Conservation (phyloP, 805 yeast species). For the Yamadazyma scolyti region DNA sequence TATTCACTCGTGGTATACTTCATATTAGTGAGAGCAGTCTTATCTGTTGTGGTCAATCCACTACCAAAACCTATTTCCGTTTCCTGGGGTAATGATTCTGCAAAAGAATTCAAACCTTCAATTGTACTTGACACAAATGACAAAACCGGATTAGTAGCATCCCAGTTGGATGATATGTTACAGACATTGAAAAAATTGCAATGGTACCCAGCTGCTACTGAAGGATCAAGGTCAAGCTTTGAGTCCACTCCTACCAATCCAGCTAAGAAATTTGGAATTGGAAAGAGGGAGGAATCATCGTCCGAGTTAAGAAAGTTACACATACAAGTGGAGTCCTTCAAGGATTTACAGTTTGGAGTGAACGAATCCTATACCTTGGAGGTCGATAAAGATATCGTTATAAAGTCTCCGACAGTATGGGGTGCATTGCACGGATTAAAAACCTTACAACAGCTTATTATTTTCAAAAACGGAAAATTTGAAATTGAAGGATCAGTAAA, state of each 20-base stretch:
- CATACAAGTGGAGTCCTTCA: too few species aligned
- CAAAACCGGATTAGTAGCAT: constrained; percentile 1
- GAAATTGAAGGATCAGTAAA: constrained; percentile 29
- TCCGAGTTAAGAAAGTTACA: too few species aligned
- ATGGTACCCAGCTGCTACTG: constrained; percentile 34
- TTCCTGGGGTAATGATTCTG: constrained; percentile 8
- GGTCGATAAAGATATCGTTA: constrained; percentile 14
- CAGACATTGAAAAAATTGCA: constrained; percentile 16
- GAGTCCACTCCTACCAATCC: background rate
- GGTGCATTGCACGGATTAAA: constrained; percentile 40
- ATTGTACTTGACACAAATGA: background rate
- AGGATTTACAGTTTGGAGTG: constrained; percentile 31
- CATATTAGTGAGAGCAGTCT: too few species aligned
- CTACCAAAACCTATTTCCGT: constrained; percentile 9
- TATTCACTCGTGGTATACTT: too few species aligned
- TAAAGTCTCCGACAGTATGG: constrained; percentile 33
- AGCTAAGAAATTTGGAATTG: background rate
- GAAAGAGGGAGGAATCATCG: background rate
- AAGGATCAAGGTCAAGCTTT: constrained; percentile 15
- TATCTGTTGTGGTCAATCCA: constrained; percentile 17
- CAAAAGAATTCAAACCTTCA: constrained; percentile 1
- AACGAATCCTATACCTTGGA: constrained; percentile 31
- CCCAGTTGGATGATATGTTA: constrained; percentile 3
- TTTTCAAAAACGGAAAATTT: constrained; percentile 18
- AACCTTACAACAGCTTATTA: constrained; percentile 38